Conservation (phyloP, 2,329 filamentous ascomycete genomes). For the Talaromyces albobiverticillius region DNA sequence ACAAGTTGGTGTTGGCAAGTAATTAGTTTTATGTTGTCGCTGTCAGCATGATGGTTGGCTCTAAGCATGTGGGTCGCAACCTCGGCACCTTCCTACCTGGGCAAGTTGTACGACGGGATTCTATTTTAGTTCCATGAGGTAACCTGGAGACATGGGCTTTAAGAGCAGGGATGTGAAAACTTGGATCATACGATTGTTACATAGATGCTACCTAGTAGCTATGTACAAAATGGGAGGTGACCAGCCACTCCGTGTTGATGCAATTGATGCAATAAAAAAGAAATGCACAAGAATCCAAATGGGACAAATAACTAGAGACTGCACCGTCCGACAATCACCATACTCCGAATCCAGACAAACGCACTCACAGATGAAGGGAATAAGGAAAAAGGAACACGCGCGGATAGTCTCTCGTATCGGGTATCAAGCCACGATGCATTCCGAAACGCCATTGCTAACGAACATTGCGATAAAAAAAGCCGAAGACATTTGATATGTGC, state of each 20-base stretch:
- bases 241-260: constrained; percentile 8
- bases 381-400: constrained; percentile 2
- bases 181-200: neutral
- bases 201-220: constrained; percentile 7
- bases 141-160: too few species aligned
- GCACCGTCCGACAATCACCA: neutral
- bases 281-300: constrained; percentile 3
- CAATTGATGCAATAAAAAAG: neutral
- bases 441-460: constrained; percentile 13
- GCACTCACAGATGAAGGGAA: neutral
- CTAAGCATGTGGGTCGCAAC: too few species aligned
- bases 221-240: constrained; percentile 7
- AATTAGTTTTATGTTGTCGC: too few species aligned
- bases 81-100: too few species aligned
- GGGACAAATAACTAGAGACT: neutral
- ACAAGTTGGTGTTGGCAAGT: too few species aligned
- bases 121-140: too few species aligned
- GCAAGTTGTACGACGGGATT: too few species aligned
- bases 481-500: neutral
- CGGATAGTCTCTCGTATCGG: constrained; percentile 13
- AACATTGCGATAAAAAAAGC: constrained; percentile 3
- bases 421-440: constrained; percentile 16
- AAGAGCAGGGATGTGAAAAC: neutral
- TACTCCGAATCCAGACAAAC: neutral
- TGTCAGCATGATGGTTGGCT: too few species aligned